Base-by-base conservation (phyloP, 139 green algal genomes). In the Chlorella vulgaris region DNA sequence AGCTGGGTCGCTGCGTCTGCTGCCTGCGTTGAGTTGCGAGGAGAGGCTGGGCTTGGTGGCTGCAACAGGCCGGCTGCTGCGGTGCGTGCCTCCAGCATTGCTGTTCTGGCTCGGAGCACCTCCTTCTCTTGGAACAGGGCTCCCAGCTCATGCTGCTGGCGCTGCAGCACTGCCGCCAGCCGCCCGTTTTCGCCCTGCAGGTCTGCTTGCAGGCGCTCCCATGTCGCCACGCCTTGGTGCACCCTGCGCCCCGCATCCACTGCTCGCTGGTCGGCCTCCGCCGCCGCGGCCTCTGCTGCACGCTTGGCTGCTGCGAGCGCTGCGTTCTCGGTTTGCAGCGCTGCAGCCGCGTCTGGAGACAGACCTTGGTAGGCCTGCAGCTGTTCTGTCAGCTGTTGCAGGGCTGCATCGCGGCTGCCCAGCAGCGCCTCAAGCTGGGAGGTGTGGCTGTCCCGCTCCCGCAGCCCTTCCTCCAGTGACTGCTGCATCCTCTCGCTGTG, bases 181-280 rank as follows among this genome's bases (percentile, higher is more conserved):
- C 24, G 26, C n/a, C 15, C 63, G 38, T 74, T 82, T 31, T 75
- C 62, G 22, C 42, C 60, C 63, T 82, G 76, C 76, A 82, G 43
- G 42, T 82, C 76, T 0, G 61, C 76, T 35, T 81, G 76, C 42
- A 81, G 38, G 1, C 76, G 76, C 42, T 81, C 76, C 76, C 76
- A 81, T 10, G 55, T 73, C 38, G 40, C 42, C 61, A 81, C 18
- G 1, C 76, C 43, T 7, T 70, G n/a, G 15, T 40, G 7, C 76
- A 81, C 38, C 8, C 76, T n/a, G 19, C 39, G 42, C 4, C 40
- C 42, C 24, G 63, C 38, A 28, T 75, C 29, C 3, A 36, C 31
- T 24, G 26, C 26, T 24, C 76, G 76, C 76, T 63, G 42, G 42
- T 58, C 39, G 2, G 50, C 35, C 24, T 75, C 76, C 10, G 29